These are phyloP conservation scores for Aotearoamyces nothofagi DNA, from an alignment of 2,329 filamentous ascomycete species.

Conservation along the genomic window DNA sequence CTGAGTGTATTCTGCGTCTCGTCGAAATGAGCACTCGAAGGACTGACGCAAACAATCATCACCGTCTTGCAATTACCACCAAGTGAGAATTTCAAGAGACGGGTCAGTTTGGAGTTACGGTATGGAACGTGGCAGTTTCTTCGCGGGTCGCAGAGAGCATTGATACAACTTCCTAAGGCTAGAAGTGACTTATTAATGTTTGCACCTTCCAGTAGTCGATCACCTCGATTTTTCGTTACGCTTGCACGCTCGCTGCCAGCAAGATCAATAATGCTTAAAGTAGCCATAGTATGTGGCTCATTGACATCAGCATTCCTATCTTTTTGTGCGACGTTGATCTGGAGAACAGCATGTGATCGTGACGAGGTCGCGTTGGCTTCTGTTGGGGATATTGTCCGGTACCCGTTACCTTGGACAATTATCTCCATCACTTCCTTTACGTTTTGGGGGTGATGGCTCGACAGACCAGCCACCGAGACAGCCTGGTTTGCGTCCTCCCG, in stretches of 20 bases:
- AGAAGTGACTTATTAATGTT: slow-evolving; percentile 99
- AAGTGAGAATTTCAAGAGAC: slow-evolving; percentile 89
- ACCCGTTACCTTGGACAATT: slow-evolving; percentile 89
- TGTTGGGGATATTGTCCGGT: slow-evolving; percentile 89
- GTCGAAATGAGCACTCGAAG: slow-evolving; percentile 91
- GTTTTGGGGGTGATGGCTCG: slow-evolving; percentile 78
- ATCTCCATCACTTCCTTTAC: slow-evolving; percentile 99
- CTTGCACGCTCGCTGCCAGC: slow-evolving; percentile 92
- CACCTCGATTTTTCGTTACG: slow-evolving; percentile 90
- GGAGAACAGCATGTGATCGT: slow-evolving; percentile 88
- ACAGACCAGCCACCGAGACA: slow-evolving; percentile 80
- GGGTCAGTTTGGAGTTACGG: slow-evolving; percentile 91
- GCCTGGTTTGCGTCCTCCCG: slow-evolving; percentile 89
- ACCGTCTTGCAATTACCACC: slow-evolving; percentile 98
- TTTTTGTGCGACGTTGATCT: slow-evolving; percentile 91
- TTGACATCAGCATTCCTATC: slow-evolving; percentile 85
- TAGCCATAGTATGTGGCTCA: slow-evolving; percentile 96
- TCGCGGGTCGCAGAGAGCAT: slow-evolving; percentile 84
- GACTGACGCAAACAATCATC: slow-evolving; percentile 98
- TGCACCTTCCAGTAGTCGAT: slow-evolving; percentile 79
- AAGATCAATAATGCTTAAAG: slow-evolving; percentile 93
- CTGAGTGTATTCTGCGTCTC: slow-evolving; percentile 96
- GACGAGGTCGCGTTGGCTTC: slow-evolving; percentile 96
- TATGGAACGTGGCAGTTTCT: slow-evolving; percentile 94
- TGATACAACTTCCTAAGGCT: slow-evolving; percentile 92